These are phyloP conservation scores for Trichocomaceae sp. DNA, from an alignment of 2,329 filamentous ascomycete species.

Conservation along the genomic window DNA sequence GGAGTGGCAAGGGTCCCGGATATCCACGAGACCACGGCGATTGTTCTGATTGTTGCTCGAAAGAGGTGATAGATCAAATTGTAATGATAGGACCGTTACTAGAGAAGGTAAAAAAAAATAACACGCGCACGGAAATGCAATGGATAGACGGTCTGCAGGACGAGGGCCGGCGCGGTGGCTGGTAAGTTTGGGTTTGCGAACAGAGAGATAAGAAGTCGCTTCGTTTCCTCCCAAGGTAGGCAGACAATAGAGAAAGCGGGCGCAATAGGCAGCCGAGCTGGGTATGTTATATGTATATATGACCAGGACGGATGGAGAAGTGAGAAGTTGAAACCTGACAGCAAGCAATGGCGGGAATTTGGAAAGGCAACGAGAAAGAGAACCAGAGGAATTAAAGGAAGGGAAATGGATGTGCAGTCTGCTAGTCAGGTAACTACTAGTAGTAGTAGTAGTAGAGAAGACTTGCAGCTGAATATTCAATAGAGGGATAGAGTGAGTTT, in stretches of 20 bases:
- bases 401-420: neutral
- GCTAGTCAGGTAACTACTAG: neutral
- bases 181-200: neutral
- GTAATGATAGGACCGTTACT: neutral
- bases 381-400: neutral
- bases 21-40: neutral
- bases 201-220: neutral
- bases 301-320: neutral
- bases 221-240: too few species aligned
- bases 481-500: too few species aligned
- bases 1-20: slow-evolving; percentile 2
- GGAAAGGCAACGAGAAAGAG: slow-evolving; percentile 14
- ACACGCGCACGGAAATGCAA: neutral
- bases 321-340: neutral
- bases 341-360: neutral
- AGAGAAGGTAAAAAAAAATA: neutral
- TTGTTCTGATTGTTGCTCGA: neutral
- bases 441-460: neutral
- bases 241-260: slow-evolving; percentile 13
- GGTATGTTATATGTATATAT: too few species aligned
- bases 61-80: neutral
- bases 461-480: neutral
- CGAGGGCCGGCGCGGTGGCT: neutral
- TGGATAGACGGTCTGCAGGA: neutral
- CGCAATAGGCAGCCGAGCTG: slow-evolving; percentile 10